Base-by-base conservation (phyloP, 2,329 filamentous ascomycete genomes). In the Podosphaera fusca region DNA sequence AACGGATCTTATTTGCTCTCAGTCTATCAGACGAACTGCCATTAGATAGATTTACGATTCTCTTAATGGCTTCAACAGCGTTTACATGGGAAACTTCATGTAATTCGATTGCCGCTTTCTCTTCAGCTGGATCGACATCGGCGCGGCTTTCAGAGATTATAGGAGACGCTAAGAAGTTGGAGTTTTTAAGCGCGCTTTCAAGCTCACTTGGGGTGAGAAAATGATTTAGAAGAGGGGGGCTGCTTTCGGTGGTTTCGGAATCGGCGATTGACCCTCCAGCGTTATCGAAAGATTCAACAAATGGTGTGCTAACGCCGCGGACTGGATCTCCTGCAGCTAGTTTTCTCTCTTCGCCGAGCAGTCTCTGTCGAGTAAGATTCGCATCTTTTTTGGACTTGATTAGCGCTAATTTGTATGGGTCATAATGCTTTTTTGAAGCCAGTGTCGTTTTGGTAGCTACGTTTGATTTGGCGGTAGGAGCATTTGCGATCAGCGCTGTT, bases 341-440 rank as follows among this genome's bases (percentile, higher is more conserved):
- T 58, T 79, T 74, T 59, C 86, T 80, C 66, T 81, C 74, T 61
- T 79, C 72, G 59, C 79, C 70, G 57, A 96, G 76, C 60, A 81
- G 80, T 60, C 79, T 75, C 65, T 84, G 87, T 55, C 87, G 81
- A 65, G 84, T 78, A 51, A 90, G 69, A 67, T 95, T 94, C 62
- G 84, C 86, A 9, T 84, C 80, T 70, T 90, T 94, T 60, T 87
- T 82, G 67, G 88, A 86, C 65, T 84, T 79, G 36, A 86, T 82
- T 70, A 94, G 87, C 2, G 84, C 84, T 70, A 84, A 79, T 59
- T 82, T 76, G 67, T 94, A 95, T 0, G 88, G 88, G 64, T 96
- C 87, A 66, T 80, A 78, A 67, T 84, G 81, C 59, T 77, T 78
- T 70, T 78, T 78, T 62, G 85, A 78, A 62, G 63, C 61, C 40